Evolutionary conservation across 1,284 basidiomycete genomes (phyloP).

Genomic region (Ustilago tritici): DNA sequence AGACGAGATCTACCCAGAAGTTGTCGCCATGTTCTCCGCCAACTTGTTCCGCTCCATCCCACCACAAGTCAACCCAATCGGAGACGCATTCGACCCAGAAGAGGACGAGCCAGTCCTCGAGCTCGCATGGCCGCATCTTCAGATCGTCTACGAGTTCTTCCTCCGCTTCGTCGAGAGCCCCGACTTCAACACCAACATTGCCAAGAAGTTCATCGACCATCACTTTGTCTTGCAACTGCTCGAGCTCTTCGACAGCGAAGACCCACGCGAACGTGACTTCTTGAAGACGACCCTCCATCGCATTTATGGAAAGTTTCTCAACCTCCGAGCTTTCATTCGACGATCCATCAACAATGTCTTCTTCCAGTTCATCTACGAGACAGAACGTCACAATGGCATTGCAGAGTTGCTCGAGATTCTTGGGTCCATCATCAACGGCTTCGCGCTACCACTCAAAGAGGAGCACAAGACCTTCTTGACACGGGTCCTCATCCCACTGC

Average conservation of each 20-base stretch:
- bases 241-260: conserved; percentile 98
- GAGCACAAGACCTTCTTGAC: conserved; percentile 99
- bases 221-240: conserved; percentile 92
- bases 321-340: conserved; percentile 96
- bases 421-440: conserved; percentile 99
- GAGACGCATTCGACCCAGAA: conserved; percentile 98
- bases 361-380: conserved; percentile 98
- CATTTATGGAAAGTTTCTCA: conserved; percentile 99
- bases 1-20: conserved; percentile 97
- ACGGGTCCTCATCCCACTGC: conserved; percentile 92
- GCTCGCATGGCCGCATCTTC: conserved; percentile 98
- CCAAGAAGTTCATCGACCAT: conserved; percentile 98
- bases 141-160: conserved; percentile 99
- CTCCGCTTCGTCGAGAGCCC: conserved; percentile 97
- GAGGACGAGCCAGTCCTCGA: conserved; percentile 99
- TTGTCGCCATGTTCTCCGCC: conserved; percentile 89
- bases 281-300: conserved; percentile 98
- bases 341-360: conserved; percentile 99
- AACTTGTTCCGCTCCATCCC: conserved; percentile 99
- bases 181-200: conserved; percentile 98
- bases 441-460: conserved; percentile 96
- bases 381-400: conserved; percentile 98
- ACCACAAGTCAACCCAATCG: conserved; percentile 96
- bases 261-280: conserved; percentile 98
- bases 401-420: conserved; percentile 98